These are phyloP conservation scores for Escallonia herrerae DNA, from an alignment of 129 eudicot genomes.

Conservation along the genomic window DNA sequence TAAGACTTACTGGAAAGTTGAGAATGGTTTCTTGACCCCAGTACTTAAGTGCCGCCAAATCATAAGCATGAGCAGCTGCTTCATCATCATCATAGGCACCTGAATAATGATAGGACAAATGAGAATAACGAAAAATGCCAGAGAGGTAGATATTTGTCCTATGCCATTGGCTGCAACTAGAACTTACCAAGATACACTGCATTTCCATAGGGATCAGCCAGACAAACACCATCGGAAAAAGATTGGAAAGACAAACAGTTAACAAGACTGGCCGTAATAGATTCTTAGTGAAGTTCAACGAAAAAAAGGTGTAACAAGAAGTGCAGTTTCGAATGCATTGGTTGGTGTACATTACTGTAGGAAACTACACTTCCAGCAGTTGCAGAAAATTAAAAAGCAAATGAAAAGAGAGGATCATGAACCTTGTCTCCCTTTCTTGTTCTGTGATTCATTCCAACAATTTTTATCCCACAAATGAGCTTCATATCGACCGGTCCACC, in stretches of 20 bases:
- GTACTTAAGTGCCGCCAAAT: constrained; percentile 91
- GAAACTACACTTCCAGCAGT: no score
- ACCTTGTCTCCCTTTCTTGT: constrained; percentile 97
- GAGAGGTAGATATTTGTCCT: no score
- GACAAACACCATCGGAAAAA: constrained; percentile 9
- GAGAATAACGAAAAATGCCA: not conserved
- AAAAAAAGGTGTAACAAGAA: no score
- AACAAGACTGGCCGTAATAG: no score
- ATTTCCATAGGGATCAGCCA: constrained; percentile 16
- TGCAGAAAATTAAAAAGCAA: not conserved
- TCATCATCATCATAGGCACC: constrained; percentile 95
- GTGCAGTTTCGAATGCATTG: no score
- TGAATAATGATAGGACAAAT: not conserved
- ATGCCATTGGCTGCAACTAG: not conserved
- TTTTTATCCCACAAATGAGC: constrained; percentile 96
- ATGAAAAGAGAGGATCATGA: not conserved
- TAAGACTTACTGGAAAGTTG: constrained; percentile 63
- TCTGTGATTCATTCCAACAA: constrained; percentile 80
- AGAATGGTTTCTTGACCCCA: constrained; percentile 87
- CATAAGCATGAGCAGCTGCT: constrained; percentile 97
- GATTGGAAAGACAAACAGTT: not conserved
- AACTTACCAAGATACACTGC: constrained; percentile 87
- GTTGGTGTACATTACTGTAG: no score
- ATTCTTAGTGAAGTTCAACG: no score
- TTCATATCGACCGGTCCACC: constrained; percentile 94